Conservation (phyloP, 179 eudicot genomes). For the Beta lomatogona region DNA sequence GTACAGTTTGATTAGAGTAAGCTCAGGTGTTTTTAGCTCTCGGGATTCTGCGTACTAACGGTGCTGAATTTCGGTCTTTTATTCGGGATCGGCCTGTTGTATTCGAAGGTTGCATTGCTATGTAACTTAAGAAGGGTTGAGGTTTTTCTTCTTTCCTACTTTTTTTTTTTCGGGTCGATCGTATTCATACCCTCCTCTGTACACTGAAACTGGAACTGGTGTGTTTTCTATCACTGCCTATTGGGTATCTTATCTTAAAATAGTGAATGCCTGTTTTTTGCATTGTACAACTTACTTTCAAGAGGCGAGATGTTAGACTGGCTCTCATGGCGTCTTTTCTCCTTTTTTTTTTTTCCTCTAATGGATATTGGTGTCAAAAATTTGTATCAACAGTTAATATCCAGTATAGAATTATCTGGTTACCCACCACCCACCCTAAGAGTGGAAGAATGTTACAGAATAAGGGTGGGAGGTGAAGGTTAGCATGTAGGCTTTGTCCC, state of each 20-base stretch:
- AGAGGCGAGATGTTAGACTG: constrained; percentile 6
- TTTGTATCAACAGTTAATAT: not conserved
- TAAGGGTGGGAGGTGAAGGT: not conserved
- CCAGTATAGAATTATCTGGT: not conserved
- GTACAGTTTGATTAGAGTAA: constrained; percentile 31
- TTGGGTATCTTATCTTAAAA: not conserved
- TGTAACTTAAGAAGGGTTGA: constrained; percentile 23
- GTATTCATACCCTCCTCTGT: constrained; percentile 6
- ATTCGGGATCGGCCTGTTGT: constrained; percentile 59
- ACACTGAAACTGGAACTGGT: constrained; percentile 18
- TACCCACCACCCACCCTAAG: not conserved
- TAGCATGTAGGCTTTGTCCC: not conserved
- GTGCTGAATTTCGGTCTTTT: constrained; percentile 61
- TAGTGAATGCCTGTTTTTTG: constrained; percentile 13
- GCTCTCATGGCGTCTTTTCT: not conserved
- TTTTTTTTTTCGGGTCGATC: constrained; percentile 17
- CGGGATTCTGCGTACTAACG: constrained; percentile 33
- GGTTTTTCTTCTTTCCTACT: constrained; percentile 1
- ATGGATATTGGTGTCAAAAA: constrained; percentile 4
- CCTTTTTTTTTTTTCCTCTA: not conserved
- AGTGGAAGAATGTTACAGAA: not conserved
- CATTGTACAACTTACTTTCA: constrained; percentile 18
- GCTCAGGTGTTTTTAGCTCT: constrained; percentile 35
- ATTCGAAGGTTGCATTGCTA: constrained; percentile 24
- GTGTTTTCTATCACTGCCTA: constrained; percentile 6